phyloP scores from a whole-genome alignment of 139 green algal species.

The Chlorella sp. region DNA sequence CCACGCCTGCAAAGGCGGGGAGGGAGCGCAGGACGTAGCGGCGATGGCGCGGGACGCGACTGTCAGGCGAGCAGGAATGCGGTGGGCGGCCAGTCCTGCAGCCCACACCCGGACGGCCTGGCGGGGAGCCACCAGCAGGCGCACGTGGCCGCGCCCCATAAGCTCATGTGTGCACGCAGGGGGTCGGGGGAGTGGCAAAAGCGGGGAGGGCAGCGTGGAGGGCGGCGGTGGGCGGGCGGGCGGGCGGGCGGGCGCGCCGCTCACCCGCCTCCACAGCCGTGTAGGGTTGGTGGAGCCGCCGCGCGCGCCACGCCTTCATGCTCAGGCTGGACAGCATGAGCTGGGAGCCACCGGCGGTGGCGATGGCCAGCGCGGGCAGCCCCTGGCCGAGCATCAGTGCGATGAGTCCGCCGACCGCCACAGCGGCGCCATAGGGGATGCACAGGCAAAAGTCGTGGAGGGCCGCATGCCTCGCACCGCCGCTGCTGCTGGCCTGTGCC shows the following conservation, averaged over 20 bases:
- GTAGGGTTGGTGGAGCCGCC: neutral
- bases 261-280: constrained; percentile 18
- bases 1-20: constrained; percentile 8
- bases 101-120: no score
- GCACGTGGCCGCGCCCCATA: no score
- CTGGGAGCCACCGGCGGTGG: constrained; percentile 4
- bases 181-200: no score
- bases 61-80: no score
- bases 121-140: no score
- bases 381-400: constrained; percentile 14
- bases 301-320: constrained; percentile 25
- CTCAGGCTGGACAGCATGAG: constrained; percentile 15
- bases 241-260: no score
- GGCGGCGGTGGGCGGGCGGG: no score
- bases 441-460: constrained; percentile 90
- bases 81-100: no score
- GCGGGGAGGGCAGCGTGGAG: no score
- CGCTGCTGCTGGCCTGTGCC: no score
- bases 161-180: no score
- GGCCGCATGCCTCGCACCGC: constrained; percentile 42
- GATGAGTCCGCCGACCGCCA: constrained; percentile 51
- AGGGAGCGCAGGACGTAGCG: neutral
- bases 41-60: no score
- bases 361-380: constrained; percentile 5
- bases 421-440: constrained; percentile 70